These are phyloP conservation scores for Carpinus fangiana DNA, from an alignment of 306 rosid species.

Conservation along the genomic window DNA sequence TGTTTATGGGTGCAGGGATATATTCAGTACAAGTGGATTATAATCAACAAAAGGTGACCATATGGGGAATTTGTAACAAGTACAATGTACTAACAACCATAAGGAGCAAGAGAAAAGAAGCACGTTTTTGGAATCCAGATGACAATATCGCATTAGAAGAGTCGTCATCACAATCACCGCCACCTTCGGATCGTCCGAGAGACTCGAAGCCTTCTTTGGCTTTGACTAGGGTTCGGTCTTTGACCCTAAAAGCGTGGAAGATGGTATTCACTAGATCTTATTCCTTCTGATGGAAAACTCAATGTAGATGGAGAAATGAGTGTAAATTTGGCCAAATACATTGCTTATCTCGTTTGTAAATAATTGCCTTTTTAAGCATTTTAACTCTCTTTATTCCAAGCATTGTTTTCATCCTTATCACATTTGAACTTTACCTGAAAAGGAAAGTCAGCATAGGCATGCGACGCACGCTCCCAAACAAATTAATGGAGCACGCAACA, in stretches of 20 bases:
- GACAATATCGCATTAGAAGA: slow-evolving; percentile 43
- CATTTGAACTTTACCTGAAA: not conserved
- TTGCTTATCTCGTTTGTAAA: slow-evolving; percentile 25
- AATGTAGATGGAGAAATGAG: slow-evolving; percentile 13
- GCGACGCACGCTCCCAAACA: not conserved
- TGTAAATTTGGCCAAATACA: slow-evolving; percentile 27
- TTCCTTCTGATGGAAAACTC: slow-evolving; percentile 45
- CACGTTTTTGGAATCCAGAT: slow-evolving; percentile 75
- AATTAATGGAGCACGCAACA: not conserved
- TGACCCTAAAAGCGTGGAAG: slow-evolving; percentile 75
- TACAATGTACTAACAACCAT: slow-evolving; percentile 61
- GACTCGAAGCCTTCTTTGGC: slow-evolving; percentile 46
- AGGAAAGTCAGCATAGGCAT: not conserved
- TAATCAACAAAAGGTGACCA: slow-evolving; percentile 72
- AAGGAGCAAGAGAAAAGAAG: slow-evolving; percentile 73
- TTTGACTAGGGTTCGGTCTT: slow-evolving; percentile 62
- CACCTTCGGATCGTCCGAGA: slow-evolving; percentile 27
- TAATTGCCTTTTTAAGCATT: slow-evolving; percentile 27
- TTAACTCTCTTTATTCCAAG: not conserved
- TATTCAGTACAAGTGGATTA: slow-evolving; percentile 78
- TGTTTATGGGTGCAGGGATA: slow-evolving; percentile 49
- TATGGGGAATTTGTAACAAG: slow-evolving; percentile 97
- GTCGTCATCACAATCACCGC: slow-evolving; percentile 30
- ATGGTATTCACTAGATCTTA: slow-evolving; percentile 59
- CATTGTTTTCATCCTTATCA: too few relatives aligned